These are phyloP conservation scores for Pythium rishiriense DNA, from an alignment of 352 stramenopile species.

Conservation along the genomic window DNA sequence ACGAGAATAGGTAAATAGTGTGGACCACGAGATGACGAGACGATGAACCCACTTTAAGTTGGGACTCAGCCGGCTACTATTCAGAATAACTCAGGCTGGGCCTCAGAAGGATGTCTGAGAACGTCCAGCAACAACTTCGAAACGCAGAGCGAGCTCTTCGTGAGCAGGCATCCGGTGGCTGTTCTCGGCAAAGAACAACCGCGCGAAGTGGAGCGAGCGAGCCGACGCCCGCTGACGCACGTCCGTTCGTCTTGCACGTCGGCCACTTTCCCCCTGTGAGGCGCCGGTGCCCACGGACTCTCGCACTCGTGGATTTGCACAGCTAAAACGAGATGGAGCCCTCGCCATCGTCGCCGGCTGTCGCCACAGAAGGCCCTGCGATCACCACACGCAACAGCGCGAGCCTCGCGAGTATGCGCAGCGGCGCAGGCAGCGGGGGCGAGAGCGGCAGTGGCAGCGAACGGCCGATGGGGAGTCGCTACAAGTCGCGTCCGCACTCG, in stretches of 20 bases:
- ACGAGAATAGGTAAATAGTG: slow-evolving; percentile 6
- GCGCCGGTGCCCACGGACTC: too few species aligned
- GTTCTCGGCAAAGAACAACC: not conserved
- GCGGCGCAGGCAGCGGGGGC: not conserved
- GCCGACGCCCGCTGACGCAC: too few species aligned
- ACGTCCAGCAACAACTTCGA: not conserved
- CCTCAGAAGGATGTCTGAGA: slow-evolving; percentile 11
- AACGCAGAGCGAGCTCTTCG: not conserved
- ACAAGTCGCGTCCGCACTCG: slow-evolving; percentile 10
- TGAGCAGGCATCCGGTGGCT: not conserved
- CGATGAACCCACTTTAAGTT: slow-evolving; percentile 3
- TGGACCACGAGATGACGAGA: slow-evolving; percentile 11
- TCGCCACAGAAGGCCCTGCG: not conserved
- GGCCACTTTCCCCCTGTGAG: not conserved
- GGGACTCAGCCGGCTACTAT: slow-evolving; percentile 10
- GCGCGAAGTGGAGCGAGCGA: not conserved
- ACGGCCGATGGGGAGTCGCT: not conserved
- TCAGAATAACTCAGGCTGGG: slow-evolving; percentile 5
- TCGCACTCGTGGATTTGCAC: not conserved
- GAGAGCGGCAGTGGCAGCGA: slow-evolving; percentile 2
- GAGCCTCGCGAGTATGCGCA: not conserved
- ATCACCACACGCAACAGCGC: slow-evolving; percentile 2
- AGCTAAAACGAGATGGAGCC: slow-evolving; percentile 15
- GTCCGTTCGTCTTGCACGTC: too few species aligned
- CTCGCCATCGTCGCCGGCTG: not conserved